A percentile compares a stretch with the other conserved stretches of the same genome.
These are phyloP conservation scores for Calocybe gangraenosa DNA, from an alignment of 768 basidiomycete genomes.

Conservation along the genomic window DNA sequence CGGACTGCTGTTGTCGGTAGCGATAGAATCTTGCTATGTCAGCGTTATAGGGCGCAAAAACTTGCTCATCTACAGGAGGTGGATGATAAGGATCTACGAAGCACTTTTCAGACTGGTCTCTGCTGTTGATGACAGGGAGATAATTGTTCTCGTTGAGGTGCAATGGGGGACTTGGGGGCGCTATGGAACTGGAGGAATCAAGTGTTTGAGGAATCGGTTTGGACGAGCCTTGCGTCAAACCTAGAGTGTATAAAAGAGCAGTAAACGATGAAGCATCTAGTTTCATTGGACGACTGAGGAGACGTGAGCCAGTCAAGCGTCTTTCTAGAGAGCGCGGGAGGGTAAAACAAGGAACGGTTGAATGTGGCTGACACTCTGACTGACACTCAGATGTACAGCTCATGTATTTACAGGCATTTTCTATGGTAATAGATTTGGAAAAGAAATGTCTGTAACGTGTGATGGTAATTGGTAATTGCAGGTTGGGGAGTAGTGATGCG, in stretches of 20 bases:
- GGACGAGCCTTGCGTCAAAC: constrained; percentile 24
- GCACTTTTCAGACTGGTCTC: constrained; percentile 13
- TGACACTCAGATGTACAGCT: too few species aligned
- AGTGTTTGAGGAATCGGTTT: constrained; percentile 22
- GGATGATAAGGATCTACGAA: constrained; percentile 27
- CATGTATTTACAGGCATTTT: too few species aligned
- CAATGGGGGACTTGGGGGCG: too few species aligned
- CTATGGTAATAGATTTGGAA: too few species aligned
- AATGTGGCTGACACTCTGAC: too few species aligned
- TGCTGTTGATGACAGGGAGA: not conserved
- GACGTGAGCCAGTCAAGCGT: too few species aligned
- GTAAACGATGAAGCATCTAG: constrained; percentile 19
- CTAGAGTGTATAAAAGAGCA: constrained; percentile 27
- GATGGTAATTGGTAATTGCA: constrained; percentile 15
- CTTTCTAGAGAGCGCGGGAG: too few species aligned
- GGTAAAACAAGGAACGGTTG: too few species aligned
- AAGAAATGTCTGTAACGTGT: not conserved
- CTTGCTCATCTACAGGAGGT: constrained; percentile 26
- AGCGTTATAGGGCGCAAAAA: constrained; percentile 46
- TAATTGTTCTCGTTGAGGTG: not conserved
- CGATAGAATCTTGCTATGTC: constrained; percentile 48
- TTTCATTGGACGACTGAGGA: constrained; percentile 26
- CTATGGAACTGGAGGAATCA: too few species aligned
- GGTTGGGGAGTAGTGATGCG: constrained; percentile 34
- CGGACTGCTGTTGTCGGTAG: constrained; percentile 59